These are phyloP conservation scores for Scedosporium minutisporum DNA, from an alignment of 2,329 filamentous ascomycete genomes.

Conservation along the genomic window DNA sequence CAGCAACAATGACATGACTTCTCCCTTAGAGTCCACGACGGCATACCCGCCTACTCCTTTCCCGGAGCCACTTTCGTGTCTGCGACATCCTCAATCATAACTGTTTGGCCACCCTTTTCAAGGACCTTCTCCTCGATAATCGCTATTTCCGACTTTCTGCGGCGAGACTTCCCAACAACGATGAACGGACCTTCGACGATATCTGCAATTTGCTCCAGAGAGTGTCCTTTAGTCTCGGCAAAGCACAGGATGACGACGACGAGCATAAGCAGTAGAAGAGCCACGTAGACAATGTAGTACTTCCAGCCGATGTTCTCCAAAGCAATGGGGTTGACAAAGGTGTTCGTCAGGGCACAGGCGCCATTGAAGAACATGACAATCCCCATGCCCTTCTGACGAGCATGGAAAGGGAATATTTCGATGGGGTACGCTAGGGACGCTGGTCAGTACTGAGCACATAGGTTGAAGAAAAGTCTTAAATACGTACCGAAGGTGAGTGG, in stretches of 20 bases:
- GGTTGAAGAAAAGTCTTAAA: conserved; percentile 20
- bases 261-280: conserved; percentile 21
- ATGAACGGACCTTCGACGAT: conserved; percentile 17
- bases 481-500: too few relatives aligned
- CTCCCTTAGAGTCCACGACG: too few relatives aligned
- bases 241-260: conserved; percentile 26
- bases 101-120: too few relatives aligned
- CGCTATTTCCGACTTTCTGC: background rate
- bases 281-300: conserved; percentile 30
- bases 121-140: background rate
- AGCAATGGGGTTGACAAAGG: conserved; percentile 30
- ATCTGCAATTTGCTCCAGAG: conserved; percentile 19
- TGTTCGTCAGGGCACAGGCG: conserved; percentile 17
- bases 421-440: conserved; percentile 14
- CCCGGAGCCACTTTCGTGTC: too few relatives aligned
- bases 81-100: too few relatives aligned
- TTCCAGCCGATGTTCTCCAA: conserved; percentile 26
- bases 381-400: background rate
- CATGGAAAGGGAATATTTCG: conserved; percentile 18
- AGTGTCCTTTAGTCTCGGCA: conserved; percentile 21
- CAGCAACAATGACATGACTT: too few relatives aligned
- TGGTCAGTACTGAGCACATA: conserved; percentile 12
- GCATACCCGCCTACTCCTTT: too few relatives aligned
- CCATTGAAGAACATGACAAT: conserved; percentile 8
- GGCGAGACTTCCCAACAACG: background rate